These are phyloP conservation scores for Mucuna pruriens DNA, from an alignment of 306 rosid genomes.

Conservation along the genomic window DNA sequence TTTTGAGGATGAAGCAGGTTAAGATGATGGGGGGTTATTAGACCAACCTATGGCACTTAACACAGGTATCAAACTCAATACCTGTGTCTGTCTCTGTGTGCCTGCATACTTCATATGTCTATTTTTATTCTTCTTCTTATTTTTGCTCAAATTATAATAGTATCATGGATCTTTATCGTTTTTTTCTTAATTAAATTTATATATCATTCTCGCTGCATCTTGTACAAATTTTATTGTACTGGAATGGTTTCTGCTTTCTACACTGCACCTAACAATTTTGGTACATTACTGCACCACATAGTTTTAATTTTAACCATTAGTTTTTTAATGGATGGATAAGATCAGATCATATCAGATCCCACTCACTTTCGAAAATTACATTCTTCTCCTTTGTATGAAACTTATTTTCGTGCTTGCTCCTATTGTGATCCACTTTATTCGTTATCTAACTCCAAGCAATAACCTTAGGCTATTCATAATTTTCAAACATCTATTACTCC, in stretches of 20 bases:
- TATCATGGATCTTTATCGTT: constrained; percentile 2
- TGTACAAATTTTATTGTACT: constrained; percentile 35
- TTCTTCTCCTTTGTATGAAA: too few relatives aligned
- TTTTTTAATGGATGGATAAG: too few relatives aligned
- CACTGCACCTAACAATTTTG: neutral
- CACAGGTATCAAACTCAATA: constrained; percentile 44
- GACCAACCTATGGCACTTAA: constrained; percentile 29
- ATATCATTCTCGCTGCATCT: constrained; percentile 14
- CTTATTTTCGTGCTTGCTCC: neutral
- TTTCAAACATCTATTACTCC: neutral
- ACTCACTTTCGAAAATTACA: too few relatives aligned
- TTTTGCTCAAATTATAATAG: constrained; percentile 34
- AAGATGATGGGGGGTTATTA: constrained; percentile 44
- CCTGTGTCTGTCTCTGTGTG: too few relatives aligned
- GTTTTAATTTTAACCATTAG: neutral
- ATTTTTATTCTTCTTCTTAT: constrained; percentile 18
- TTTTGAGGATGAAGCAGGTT: constrained; percentile 37
- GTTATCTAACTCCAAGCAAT: neutral
- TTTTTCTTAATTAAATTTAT: constrained; percentile 18
- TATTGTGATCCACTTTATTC: neutral
- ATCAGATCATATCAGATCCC: too few relatives aligned
- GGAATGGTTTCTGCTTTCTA: neutral
- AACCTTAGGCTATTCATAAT: neutral
- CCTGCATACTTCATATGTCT: constrained; percentile 51
- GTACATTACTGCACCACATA: neutral